Percentiles rank a stretch among this genome's conserved stretches.
Evolutionary conservation across 352 stramenopile species (phyloP).

Genomic region (Phytophthora crassamura): DNA sequence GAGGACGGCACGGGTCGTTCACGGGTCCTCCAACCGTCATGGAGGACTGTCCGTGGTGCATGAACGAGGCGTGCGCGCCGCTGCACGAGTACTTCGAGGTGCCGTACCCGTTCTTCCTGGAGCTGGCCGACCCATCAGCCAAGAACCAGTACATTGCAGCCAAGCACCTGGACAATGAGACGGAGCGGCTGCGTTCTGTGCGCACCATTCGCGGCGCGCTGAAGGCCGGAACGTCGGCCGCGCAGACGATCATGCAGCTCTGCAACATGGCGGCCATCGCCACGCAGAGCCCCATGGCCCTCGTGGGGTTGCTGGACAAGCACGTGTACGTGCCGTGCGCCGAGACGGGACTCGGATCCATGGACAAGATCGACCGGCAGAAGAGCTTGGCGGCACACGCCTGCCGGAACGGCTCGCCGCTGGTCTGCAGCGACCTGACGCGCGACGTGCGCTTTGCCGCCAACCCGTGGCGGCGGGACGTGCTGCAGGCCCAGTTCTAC

Average conservation of each 20-base stretch:
- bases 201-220: constrained; percentile 55
- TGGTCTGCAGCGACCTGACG: constrained; percentile 83
- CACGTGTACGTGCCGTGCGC: constrained; percentile 76
- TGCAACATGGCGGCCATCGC: constrained; percentile 86
- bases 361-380: constrained; percentile 61
- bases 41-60: constrained; percentile 66
- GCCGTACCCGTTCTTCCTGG: constrained; percentile 73
- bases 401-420: constrained; percentile 69
- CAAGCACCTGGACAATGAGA: constrained; percentile 75
- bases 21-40: constrained; percentile 10
- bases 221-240: constrained; percentile 38
- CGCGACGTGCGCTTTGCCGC: constrained; percentile 76
- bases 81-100: constrained; percentile 74
- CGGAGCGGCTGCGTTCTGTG: constrained; percentile 68
- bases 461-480: constrained; percentile 76
- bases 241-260: constrained; percentile 72
- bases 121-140: constrained; percentile 53
- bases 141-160: constrained; percentile 70
- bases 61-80: constrained; percentile 72
- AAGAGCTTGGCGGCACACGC: constrained; percentile 75
- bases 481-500: constrained; percentile 69
- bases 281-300: constrained; percentile 66
- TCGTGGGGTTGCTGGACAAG: constrained; percentile 75
- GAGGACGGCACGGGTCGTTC: constrained; percentile 30
- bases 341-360: constrained; percentile 45